Base-by-base conservation (phyloP, 169 alveolate species). In the Cyclospora cayetanensis region DNA sequence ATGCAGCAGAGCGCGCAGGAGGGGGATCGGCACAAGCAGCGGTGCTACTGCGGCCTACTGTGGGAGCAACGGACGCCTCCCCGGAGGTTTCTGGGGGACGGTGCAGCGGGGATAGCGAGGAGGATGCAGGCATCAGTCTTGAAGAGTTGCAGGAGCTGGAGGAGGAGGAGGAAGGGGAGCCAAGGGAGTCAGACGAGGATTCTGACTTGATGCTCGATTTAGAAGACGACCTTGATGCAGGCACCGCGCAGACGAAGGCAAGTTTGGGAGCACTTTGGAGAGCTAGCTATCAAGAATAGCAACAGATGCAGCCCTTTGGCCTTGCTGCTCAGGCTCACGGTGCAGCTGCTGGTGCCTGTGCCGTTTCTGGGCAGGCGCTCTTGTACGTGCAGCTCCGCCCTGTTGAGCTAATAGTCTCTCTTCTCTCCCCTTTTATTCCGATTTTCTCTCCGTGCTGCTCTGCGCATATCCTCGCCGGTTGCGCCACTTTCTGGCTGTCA, bases 211-310 rank as follows among this genome's bases (percentile, higher is more conserved):
- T 74, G 85, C n/a, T 74, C 41, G 91, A 84, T 50, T 52, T 84
- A 1, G 91, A 84, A 65, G 77, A 46, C 12, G 91, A 84, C 20
- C 46, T 84, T 7, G 83, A 53, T 35, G 91, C 91, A 7, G 91
- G 55, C 53, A 84, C 91, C 3, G 82, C 83, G 22, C 82, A 84
- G 35, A 50, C 35, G 37, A 60, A 84, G 52, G 91, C 65, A n/a
- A n/a, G 65, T 29, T 11, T 50, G 60, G 25, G 60, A 11, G 9
- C 25, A 50, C 60, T 50, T 50, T 18, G 60, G 18, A 18, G 18
- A 18, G 9, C 18, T 50, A 11, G 60, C 60, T 11, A 18, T 50
- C 25, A 9, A 50, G 25, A 50, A 11, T 11, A 9, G 18, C 60
- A 9, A 18, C 60, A 50, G 60, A 50, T 50, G 60, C 60, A 9